Conservation (phyloP, 768 basidiomycete species). For the Termitomyces sp. region DNA sequence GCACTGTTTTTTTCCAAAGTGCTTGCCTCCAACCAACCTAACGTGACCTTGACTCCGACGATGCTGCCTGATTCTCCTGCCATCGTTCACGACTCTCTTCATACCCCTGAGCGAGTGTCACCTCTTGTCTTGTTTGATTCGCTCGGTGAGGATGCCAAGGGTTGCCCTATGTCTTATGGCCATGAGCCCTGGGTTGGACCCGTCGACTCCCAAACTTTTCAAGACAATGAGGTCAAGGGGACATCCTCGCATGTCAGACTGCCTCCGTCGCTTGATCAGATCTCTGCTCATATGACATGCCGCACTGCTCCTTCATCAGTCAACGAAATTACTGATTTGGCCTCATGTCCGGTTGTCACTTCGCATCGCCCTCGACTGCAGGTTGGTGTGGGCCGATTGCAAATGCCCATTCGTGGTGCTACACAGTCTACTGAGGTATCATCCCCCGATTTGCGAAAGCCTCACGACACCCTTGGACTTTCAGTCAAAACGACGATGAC, state of each 20-base stretch:
- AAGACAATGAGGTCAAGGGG: slow-evolving; percentile 16
- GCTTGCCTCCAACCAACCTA: slow-evolving; percentile 57
- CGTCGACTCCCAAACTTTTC: slow-evolving; percentile 51
- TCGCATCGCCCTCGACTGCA: slow-evolving; percentile 21
- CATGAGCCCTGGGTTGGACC: slow-evolving; percentile 58
- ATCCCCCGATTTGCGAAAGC: slow-evolving; percentile 30
- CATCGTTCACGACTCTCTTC: slow-evolving; percentile 62
- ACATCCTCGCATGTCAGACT: slow-evolving; percentile 13
- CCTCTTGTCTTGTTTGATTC: slow-evolving; percentile 56
- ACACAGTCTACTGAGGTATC: slow-evolving; percentile 18
- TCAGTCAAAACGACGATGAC: slow-evolving; percentile 16
- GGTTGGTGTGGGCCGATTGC: slow-evolving; percentile 35
- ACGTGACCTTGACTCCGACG: slow-evolving; percentile 50
- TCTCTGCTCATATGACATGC: slow-evolving; percentile 54
- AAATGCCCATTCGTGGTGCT: slow-evolving; percentile 31
- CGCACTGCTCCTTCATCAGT: slow-evolving; percentile 24
- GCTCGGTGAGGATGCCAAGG: slow-evolving; percentile 28
- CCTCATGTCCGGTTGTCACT: slow-evolving; percentile 28
- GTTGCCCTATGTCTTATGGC: slow-evolving; percentile 16
- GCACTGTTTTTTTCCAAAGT: slow-evolving; percentile 73
- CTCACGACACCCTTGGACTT: slow-evolving; percentile 18
- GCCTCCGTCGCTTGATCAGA: slow-evolving; percentile 72
- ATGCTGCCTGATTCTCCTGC: slow-evolving; percentile 68
- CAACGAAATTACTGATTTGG: slow-evolving; percentile 9
- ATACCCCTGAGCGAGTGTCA: slow-evolving; percentile 61